Conservation (phyloP, 2,329 filamentous ascomycete species). For the Colletotrichum agaves region DNA sequence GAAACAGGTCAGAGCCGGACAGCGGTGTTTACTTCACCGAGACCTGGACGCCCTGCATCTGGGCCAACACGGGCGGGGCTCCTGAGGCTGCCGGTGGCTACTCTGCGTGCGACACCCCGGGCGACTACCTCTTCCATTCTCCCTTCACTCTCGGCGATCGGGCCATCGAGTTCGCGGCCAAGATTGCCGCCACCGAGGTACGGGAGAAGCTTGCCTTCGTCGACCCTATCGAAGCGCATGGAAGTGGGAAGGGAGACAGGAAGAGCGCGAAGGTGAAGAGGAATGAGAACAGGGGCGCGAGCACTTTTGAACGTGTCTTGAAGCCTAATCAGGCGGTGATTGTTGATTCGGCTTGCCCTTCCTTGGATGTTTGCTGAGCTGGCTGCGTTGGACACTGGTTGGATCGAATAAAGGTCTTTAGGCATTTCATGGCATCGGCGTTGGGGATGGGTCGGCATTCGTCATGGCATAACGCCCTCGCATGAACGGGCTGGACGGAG, state of each 20-base stretch:
- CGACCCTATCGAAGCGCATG: neutral
- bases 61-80: slow-evolving; percentile 37
- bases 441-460: slow-evolving; percentile 11
- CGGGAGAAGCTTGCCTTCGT: slow-evolving; percentile 19
- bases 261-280: slow-evolving; percentile 16
- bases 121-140: slow-evolving; percentile 64
- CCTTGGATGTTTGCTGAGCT: slow-evolving; percentile 15
- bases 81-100: slow-evolving; percentile 17
- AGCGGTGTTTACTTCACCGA: slow-evolving; percentile 53
- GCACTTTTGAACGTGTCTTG: neutral
- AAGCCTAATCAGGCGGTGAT: neutral
- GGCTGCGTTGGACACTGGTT: neutral
- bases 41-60: slow-evolving; percentile 56
- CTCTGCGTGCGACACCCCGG: slow-evolving; percentile 52
- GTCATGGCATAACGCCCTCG: neutral
- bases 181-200: slow-evolving; percentile 5
- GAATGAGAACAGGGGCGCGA: neutral
- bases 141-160: slow-evolving; percentile 56
- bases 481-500: neutral
- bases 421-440: slow-evolving; percentile 29
- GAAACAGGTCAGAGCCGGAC: slow-evolving; percentile 44
- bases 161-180: slow-evolving; percentile 40
- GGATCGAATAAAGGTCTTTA: neutral
- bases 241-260: neutral
- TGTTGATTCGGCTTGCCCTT: slow-evolving; percentile 8